Percentiles rank a stretch among this genome's conserved stretches.
Evolutionary conservation across 257 asterid species (phyloP).

Genomic region (Solanum medicagineum): DNA sequence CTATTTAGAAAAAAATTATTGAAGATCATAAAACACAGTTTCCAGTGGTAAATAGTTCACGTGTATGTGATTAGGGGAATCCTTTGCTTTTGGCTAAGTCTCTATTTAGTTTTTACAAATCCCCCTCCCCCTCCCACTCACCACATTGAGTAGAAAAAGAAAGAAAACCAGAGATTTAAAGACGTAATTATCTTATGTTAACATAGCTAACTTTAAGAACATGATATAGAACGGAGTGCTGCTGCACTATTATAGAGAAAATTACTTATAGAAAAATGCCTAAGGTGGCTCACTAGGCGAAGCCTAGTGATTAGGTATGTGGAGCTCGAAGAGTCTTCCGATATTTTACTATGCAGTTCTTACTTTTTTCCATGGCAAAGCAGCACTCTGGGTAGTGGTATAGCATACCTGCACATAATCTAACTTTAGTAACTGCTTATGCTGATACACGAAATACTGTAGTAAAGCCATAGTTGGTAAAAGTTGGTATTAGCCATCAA

Average conservation of each 20-base stretch:
- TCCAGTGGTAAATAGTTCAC: neutral
- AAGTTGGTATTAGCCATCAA: too few species aligned
- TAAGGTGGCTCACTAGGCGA: neutral
- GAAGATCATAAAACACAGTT: neutral
- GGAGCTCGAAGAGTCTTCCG: neutral
- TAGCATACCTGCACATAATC: neutral
- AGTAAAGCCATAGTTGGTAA: too few species aligned
- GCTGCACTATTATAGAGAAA: neutral
- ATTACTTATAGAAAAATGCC: neutral
- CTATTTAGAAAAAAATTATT: neutral
- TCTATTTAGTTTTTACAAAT: neutral
- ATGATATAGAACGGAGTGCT: neutral
- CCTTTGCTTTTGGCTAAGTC: neutral
- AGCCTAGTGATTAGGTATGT: neutral
- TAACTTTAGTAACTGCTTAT: neutral
- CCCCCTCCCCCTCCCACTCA: neutral
- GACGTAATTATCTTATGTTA: neutral
- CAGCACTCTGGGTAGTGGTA: neutral
- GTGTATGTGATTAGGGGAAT: neutral
- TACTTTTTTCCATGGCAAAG: neutral
- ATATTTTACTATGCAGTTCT: neutral
- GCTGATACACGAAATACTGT: too few species aligned
- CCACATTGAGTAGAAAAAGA: neutral
- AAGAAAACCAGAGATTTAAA: neutral
- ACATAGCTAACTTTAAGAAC: neutral